Evolutionary conservation across 371 early-diverging fungal genomes (phyloP).

Genomic region (Apophysomyces ossiformis): DNA sequence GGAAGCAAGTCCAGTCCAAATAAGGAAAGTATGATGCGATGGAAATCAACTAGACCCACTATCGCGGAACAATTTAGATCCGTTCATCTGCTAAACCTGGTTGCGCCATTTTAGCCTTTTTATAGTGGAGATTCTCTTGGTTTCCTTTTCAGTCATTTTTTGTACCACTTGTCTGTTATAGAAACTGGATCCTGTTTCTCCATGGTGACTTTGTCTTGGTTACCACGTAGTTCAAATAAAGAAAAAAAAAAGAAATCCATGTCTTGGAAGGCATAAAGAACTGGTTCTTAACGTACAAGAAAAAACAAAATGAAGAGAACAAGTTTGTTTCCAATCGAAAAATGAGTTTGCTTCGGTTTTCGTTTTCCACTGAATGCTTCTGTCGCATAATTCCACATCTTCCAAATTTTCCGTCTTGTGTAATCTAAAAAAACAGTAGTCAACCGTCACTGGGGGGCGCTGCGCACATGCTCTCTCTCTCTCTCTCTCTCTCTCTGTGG

Average conservation of each 20-base stretch:
- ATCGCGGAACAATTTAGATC: conserved; percentile 6
- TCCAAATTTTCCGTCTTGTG: conserved; percentile 10
- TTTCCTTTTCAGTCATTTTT: neutral
- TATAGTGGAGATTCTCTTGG: neutral
- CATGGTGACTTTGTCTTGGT: too few relatives aligned
- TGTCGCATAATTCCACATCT: conserved; percentile 11
- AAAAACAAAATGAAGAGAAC: neutral
- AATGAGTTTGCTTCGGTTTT: neutral
- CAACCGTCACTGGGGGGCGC: conserved; percentile 3
- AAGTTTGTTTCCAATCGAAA: too few relatives aligned
- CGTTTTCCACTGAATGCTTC: conserved; percentile 1
- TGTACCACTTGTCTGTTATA: neutral
- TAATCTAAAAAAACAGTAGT: neutral
- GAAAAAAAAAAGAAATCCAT: neutral
- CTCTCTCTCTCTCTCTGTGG: too few relatives aligned
- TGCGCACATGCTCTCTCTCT: conserved; percentile 1
- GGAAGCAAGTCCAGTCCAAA: neutral
- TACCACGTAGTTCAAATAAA: neutral
- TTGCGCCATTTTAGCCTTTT: conserved; percentile 10
- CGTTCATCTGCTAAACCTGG: neutral
- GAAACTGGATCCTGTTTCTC: neutral
- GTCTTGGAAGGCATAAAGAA: neutral
- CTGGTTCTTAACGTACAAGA: neutral
- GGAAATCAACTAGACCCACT: neutral
- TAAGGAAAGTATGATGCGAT: conserved; percentile 3